These are phyloP conservation scores for Phytomonas francai DNA, from an alignment of 208 protist genomes.

Conservation along the genomic window DNA sequence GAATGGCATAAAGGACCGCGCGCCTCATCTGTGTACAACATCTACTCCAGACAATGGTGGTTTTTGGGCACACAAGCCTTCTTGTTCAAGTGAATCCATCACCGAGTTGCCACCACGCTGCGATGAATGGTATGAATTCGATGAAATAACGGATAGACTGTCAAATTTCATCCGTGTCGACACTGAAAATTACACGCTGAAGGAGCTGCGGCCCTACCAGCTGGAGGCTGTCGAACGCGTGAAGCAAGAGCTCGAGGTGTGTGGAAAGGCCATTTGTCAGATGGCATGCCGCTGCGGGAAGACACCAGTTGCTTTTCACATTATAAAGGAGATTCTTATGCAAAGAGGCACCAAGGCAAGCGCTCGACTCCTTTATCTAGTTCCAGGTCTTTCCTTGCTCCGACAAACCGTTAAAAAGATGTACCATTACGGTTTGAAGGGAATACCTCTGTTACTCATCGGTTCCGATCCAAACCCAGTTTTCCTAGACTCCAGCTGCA, in stretches of 20 bases:
- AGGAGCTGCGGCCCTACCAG: conserved; percentile 50
- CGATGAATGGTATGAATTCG: background rate
- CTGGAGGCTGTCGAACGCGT: conserved; percentile 49
- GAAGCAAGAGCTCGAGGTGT: conserved; percentile 21
- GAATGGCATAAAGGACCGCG: background rate
- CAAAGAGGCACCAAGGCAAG: background rate
- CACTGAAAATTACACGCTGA: conserved; percentile 26
- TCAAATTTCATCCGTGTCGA: too few species aligned
- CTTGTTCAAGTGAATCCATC: background rate
- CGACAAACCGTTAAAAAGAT: conserved; percentile 64
- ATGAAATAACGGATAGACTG: too few species aligned
- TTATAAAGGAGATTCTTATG: conserved; percentile 26
- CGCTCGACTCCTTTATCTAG: conserved; percentile 52
- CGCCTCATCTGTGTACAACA: background rate
- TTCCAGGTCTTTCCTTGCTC: conserved; percentile 59
- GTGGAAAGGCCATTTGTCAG: conserved; percentile 49
- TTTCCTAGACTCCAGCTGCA: conserved; percentile 15
- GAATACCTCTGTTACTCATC: conserved; percentile 49
- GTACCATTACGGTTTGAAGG: conserved; percentile 42
- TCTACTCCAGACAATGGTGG: conserved; percentile 1
- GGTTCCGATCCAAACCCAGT: conserved; percentile 42
- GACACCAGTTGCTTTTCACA: conserved; percentile 62
- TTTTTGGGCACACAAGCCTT: background rate
- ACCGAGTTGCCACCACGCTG: background rate
- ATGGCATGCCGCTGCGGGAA: conserved; percentile 80